Conservation (phyloP, 768 basidiomycete species). For the Grammothele lineata region DNA sequence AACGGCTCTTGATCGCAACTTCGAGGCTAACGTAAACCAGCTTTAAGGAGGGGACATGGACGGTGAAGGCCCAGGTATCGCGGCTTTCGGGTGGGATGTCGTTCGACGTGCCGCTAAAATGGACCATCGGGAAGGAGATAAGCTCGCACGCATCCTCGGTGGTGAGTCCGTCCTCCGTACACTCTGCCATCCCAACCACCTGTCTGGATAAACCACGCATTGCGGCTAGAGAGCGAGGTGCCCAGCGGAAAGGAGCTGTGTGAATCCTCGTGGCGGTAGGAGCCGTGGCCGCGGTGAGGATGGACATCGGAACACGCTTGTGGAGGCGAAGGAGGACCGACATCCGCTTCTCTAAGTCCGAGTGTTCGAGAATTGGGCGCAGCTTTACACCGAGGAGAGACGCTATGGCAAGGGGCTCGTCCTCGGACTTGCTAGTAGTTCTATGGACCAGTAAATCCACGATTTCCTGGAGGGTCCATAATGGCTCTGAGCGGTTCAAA, state of each 20-base stretch:
- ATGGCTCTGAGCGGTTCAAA: neutral
- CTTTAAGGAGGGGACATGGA: too few species aligned
- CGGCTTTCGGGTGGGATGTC: too few species aligned
- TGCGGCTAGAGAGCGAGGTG: neutral
- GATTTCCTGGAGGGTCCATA: neutral
- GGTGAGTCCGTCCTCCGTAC: neutral
- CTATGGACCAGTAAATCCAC: neutral
- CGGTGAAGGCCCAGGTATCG: too few species aligned
- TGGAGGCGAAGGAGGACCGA: neutral
- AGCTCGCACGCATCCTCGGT: too few species aligned
- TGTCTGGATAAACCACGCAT: neutral
- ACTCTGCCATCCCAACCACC: neutral
- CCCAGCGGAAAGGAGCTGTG: slow-evolving; percentile 2
- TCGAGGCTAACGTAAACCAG: too few species aligned
- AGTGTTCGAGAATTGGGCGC: neutral
- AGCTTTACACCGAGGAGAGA: slow-evolving; percentile 1
- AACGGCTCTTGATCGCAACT: too few species aligned
- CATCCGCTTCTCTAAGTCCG: slow-evolving; percentile 1
- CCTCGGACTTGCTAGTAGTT: slow-evolving; percentile 1
- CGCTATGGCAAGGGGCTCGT: slow-evolving; percentile 8
- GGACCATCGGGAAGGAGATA: too few species aligned
- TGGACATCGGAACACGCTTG: neutral
- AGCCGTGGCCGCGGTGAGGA: neutral
- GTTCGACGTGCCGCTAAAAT: too few species aligned
- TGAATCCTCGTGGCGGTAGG: neutral